Percentiles rank a stretch among this genome's conserved stretches.
phyloP scores from a whole-genome alignment of 441 rosid species.

The Arabidopsis hybrid region DNA sequence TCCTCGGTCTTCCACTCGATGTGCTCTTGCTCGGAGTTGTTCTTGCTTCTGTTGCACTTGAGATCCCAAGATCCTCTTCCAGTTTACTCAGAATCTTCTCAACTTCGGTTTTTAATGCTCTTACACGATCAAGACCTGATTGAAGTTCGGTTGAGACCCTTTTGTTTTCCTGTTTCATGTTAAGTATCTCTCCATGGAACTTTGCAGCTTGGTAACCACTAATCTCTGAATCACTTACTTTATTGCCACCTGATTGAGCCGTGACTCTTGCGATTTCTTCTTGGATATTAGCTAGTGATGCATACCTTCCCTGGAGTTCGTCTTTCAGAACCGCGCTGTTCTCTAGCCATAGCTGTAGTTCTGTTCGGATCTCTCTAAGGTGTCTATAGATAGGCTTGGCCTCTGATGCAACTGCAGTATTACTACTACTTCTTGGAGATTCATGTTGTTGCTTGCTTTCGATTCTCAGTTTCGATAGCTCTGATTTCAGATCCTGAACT shows the following conservation, averaged over 20 bases:
- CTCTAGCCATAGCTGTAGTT: slow-evolving; percentile 78
- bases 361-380: slow-evolving; percentile 77
- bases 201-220: slow-evolving; percentile 73
- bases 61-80: slow-evolving; percentile 64
- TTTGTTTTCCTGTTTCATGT: slow-evolving; percentile 91
- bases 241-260: slow-evolving; percentile 33
- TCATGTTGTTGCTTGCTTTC: slow-evolving; percentile 39
- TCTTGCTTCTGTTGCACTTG: slow-evolving; percentile 44
- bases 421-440: slow-evolving; percentile 38
- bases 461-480: slow-evolving; percentile 51
- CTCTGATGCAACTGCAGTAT: slow-evolving; percentile 54
- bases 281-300: slow-evolving; percentile 68
- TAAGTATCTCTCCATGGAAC: slow-evolving; percentile 83
- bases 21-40: slow-evolving; percentile 42
- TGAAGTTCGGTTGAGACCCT: slow-evolving; percentile 68
- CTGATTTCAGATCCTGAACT: slow-evolving; percentile 68
- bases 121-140: slow-evolving; percentile 60
- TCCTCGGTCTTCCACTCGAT: slow-evolving; percentile 49
- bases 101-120: slow-evolving; percentile 52
- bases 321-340: slow-evolving; percentile 70
- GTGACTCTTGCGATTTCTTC: slow-evolving; percentile 68
- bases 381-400: slow-evolving; percentile 75
- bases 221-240: slow-evolving; percentile 51
- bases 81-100: slow-evolving; percentile 58
- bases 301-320: slow-evolving; percentile 64